Percentiles rank a stretch among this genome's conserved stretches.
These are phyloP conservation scores for Bruguiera gymnorhiza DNA, from an alignment of 345 rosid genomes.

Conservation along the genomic window DNA sequence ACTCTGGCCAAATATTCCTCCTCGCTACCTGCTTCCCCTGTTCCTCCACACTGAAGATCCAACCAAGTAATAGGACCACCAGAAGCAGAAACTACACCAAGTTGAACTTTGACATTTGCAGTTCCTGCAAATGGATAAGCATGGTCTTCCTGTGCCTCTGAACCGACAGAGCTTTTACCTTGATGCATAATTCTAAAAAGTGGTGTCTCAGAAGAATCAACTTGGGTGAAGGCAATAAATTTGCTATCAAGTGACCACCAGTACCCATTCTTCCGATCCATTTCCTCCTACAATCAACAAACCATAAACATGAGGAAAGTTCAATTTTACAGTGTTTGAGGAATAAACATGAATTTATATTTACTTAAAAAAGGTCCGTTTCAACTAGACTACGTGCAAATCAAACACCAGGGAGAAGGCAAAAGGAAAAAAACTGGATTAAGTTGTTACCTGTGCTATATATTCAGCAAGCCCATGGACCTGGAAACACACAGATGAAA, in stretches of 20 bases:
- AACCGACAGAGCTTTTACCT: constrained; percentile 74
- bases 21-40: constrained; percentile 35
- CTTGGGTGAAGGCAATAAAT: constrained; percentile 78
- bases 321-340: background rate
- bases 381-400: background rate
- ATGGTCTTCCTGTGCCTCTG: constrained; percentile 87
- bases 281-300: constrained; percentile 70
- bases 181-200: constrained; percentile 95
- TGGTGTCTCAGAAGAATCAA: constrained; percentile 70
- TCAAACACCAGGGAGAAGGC: background rate
- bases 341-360: too few species aligned
- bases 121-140: constrained; percentile 97
- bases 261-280: constrained; percentile 90
- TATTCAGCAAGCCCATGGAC: constrained; percentile 98
- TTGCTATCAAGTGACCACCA: constrained; percentile 98
- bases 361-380: too few species aligned
- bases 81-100: constrained; percentile 75
- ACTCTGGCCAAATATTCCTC: constrained; percentile 88
- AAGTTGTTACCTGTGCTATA: constrained; percentile 80
- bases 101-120: constrained; percentile 74
- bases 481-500: constrained; percentile 38
- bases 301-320: background rate
- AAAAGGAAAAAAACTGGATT: constrained; percentile 13
- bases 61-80: constrained; percentile 81
- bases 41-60: constrained; percentile 81